Evolutionary conservation across 2,329 filamentous ascomycete species (phyloP).

Genomic region (Madurella fahalii): DNA sequence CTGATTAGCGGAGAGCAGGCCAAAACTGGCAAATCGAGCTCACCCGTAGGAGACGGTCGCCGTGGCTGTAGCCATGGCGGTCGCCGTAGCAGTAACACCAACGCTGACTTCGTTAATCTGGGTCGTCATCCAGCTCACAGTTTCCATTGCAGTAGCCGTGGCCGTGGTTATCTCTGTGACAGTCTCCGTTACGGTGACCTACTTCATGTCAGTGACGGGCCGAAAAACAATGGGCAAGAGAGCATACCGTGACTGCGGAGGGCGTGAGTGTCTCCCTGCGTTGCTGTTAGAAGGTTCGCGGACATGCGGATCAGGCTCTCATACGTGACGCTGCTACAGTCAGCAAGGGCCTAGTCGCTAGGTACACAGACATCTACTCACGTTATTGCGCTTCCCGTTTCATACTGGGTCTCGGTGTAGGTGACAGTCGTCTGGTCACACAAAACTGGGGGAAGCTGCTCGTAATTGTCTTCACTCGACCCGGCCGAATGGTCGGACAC

Average conservation of each 20-base stretch:
- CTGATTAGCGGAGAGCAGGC: not conserved
- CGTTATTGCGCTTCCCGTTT: conserved; percentile 15
- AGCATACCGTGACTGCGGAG: not conserved
- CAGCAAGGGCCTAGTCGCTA: not conserved
- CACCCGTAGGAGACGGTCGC: conserved; percentile 6
- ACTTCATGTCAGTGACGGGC: not conserved
- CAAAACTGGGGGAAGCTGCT: not conserved
- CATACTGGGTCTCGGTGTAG: conserved; percentile 23
- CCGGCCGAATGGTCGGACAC: conserved; percentile 15
- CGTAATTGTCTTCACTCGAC: conserved; percentile 18
- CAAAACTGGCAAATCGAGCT: not conserved
- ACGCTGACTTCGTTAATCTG: conserved; percentile 12
- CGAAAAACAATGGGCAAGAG: not conserved
- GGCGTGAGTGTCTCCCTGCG: conserved; percentile 1
- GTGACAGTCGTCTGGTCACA: conserved; percentile 9
- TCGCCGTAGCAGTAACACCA: conserved; percentile 3
- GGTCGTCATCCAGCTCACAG: conserved; percentile 10
- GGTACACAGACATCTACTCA: not conserved
- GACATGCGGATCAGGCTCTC: not conserved
- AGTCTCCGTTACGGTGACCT: not conserved
- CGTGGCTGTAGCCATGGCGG: conserved; percentile 11
- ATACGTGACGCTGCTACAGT: conserved; percentile 9
- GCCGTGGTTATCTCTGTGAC: conserved; percentile 1
- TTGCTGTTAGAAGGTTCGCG: not conserved
- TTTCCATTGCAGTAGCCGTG: conserved; percentile 3